These are phyloP conservation scores for Daldinia concentrica DNA, from an alignment of 495 filamentous ascomycete species.

Conservation along the genomic window DNA sequence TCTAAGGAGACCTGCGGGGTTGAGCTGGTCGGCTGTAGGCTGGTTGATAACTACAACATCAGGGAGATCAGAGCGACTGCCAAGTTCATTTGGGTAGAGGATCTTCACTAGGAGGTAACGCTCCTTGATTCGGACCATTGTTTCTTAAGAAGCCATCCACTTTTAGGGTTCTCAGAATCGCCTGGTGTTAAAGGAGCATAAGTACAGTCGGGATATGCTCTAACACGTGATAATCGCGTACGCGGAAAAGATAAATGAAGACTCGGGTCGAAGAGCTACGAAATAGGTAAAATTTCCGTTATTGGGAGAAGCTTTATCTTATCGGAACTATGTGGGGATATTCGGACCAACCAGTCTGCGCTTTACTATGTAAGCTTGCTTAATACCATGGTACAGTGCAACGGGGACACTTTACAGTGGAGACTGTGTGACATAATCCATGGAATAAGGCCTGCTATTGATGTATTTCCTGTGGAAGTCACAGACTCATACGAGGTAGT, in stretches of 20 bases:
- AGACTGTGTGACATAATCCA: background rate
- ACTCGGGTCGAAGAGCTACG: background rate
- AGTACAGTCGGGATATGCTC: background rate
- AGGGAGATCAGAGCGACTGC: slow-evolving; percentile 54
- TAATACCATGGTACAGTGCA: background rate
- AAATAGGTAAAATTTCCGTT: slow-evolving; percentile 19
- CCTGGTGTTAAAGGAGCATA: background rate
- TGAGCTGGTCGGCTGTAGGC: slow-evolving; percentile 75
- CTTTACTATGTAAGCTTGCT: too few species aligned
- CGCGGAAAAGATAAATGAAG: background rate
- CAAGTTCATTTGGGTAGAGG: slow-evolving; percentile 75
- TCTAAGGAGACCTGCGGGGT: slow-evolving; percentile 67
- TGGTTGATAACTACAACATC: slow-evolving; percentile 75
- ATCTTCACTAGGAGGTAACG: slow-evolving; percentile 93
- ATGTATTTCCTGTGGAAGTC: background rate
- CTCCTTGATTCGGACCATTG: slow-evolving; percentile 96
- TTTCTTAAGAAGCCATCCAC: slow-evolving; percentile 20
- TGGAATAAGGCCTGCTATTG: background rate
- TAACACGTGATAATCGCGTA: background rate
- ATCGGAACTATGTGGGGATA: slow-evolving; percentile 12
- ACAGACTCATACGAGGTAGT: background rate
- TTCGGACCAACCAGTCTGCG: too few species aligned
- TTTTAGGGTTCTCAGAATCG: background rate
- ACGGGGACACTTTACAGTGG: background rate
- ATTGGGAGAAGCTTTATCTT: slow-evolving; percentile 40